Percentiles rank a stretch among this genome's conserved stretches.
These are phyloP conservation scores for Fusarium mundagurra DNA, from an alignment of 2,329 filamentous ascomycete species.

Conservation along the genomic window DNA sequence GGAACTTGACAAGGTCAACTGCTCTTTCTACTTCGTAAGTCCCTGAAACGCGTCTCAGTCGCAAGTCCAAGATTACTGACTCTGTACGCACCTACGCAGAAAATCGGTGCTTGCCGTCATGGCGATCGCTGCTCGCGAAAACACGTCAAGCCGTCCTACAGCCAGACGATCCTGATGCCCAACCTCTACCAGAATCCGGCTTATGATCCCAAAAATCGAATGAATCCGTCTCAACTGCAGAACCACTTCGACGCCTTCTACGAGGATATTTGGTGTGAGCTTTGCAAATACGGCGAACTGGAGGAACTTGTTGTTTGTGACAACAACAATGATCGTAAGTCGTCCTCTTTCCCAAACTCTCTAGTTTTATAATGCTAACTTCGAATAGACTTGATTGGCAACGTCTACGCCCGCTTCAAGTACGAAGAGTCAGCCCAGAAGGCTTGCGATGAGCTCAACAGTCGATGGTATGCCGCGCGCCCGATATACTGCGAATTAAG, in stretches of 20 bases:
- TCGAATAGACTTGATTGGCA: constrained; percentile 85
- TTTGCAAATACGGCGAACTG: constrained; percentile 97
- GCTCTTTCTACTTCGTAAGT: constrained; percentile 85
- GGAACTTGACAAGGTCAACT: constrained; percentile 99
- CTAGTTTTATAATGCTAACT: constrained; percentile 36
- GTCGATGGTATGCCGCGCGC: constrained; percentile 94
- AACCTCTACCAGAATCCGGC: constrained; percentile 99
- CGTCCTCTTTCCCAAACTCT: constrained; percentile 20
- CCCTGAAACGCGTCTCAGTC: constrained; percentile 19
- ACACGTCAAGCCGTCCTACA: constrained; percentile 99
- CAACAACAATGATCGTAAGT: constrained; percentile 96
- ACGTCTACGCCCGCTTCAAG: constrained; percentile 99
- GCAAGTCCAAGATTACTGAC: constrained; percentile 20
- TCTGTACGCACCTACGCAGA: constrained; percentile 65
- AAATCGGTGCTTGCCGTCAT: constrained; percentile 98
- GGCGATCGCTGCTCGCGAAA: constrained; percentile 98
- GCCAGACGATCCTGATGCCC: constrained; percentile 95
- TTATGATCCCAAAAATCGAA: constrained; percentile 95
- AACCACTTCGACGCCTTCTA: constrained; percentile 99
- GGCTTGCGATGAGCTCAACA: constrained; percentile 94
- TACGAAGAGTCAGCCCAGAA: constrained; percentile 96
- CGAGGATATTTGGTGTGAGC: constrained; percentile 99
- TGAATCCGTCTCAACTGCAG: constrained; percentile 95
- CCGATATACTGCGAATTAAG: constrained; percentile 98
- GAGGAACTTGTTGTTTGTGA: constrained; percentile 99